Base-by-base conservation (phyloP, 1,284 basidiomycete genomes). In the Xerocomus subilludens region DNA sequence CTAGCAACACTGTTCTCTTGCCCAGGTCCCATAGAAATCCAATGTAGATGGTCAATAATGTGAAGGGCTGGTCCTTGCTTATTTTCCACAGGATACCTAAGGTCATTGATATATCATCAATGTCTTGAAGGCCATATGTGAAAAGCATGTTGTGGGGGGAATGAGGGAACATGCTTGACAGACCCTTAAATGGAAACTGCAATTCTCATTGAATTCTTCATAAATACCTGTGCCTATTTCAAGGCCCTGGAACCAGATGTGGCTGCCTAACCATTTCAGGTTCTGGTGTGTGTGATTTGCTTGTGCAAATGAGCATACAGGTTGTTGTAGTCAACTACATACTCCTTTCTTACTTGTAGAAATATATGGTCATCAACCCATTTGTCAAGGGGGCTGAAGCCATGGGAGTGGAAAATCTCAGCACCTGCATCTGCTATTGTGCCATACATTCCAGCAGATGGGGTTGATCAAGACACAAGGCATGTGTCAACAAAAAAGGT, bases 21-120 rank as follows among this genome's bases (percentile, higher is more conserved):
- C 42, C 2, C 0, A 78, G 25, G 21, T 79, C 32, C 78, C 76
- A 79, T 0, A 36, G 0, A 33, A 79, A 75, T 0, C 76, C 69
- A 1, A 75, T 76, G 38, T 73, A 79, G 0, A 10, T 67, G 1
- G 74, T 64, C 0, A 55, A 27, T 0, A 16, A 23, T 2, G 10
- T 10, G 5, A 78, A 78, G 0, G 74, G 71, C 14, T 78, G 74
- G n/a, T 77, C 74, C 30, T 78, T 78, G 2, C 62, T 66, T 1
- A 1, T 47, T n/a, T 78, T 69, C 77, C 76, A 78, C 0, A 70
- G 76, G 4, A 78, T 76, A 2, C 73, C 77, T 0, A 78, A 53
- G 0, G 2, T 0, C 0, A 5, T 0, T 6, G 5, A 1, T 56
- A 76, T 2, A 0, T 0, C 4, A 7, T 76, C 66, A 5, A 76